Evolutionary conservation across 2,329 filamentous ascomycete species (phyloP), one percentile per base, ranked within the genome.

Genomic region (Alternaria rosae): DNA sequence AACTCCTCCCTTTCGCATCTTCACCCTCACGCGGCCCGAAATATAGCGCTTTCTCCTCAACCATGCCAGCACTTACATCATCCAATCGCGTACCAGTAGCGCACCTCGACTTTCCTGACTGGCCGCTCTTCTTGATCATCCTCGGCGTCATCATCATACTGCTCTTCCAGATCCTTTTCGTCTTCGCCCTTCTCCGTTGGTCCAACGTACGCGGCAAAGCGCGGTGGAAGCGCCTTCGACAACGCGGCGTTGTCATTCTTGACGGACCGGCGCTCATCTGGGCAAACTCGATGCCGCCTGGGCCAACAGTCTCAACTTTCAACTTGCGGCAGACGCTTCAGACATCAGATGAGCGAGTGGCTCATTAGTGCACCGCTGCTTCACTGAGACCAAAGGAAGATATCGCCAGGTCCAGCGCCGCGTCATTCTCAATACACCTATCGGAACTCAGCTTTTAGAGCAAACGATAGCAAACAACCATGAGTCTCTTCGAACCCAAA

Each of bases 181-280:
- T 26, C 8, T 2, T 68, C 13, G 7, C 23, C 2, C 48, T 25
- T 23, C 50, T 69, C 20, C 38, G 47, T 21, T 23, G 54, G 41
- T 32, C 30, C 32, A 61, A 62, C 26, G 8, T 48, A 21, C 53
- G 35, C 44, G 64, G 59, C 38, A 66, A 69, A 48, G 59, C 63
- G 11, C 59, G 53, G 41, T 68, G 63, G 68, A 58, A 35, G 21
- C 47, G 32, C 3, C 50, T 65, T 6, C 57, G 58, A 21, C 32
- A 68, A 32, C 55, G 42, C 13, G 67, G 65, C 59, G n/a, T 67
- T 20, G 62, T 67, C 25, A 38, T 67, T 20, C 54, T 68, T n/a
- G 41, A 64, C 17, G 59, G 61, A 2, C 59, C 65, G 4, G 28
- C 59, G 9, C 54, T 68, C 38, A 59, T 66, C 35, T 69, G 62